Conservation (phyloP, 805 yeast genomes). For the Kodamaea leandrae region DNA sequence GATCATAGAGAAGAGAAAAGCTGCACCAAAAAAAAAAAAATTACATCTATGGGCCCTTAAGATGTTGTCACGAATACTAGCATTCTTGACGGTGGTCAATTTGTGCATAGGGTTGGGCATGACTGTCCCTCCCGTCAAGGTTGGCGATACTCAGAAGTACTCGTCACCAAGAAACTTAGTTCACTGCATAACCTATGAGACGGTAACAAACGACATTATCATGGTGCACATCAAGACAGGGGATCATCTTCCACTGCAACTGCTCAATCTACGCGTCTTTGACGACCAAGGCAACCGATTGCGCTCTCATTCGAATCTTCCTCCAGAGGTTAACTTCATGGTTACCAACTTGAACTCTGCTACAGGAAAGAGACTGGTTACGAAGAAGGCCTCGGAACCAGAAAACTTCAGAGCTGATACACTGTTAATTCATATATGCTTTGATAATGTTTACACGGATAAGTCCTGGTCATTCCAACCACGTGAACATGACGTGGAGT, state of each 20-base stretch:
- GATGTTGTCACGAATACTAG: slow-evolving; percentile 7
- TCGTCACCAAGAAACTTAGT: slow-evolving; percentile 29
- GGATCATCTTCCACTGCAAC: slow-evolving; percentile 31
- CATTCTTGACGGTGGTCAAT: slow-evolving; percentile 1
- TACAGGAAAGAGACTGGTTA: background rate
- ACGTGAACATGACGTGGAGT: slow-evolving; percentile 28
- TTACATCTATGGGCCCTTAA: background rate
- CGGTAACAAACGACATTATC: slow-evolving; percentile 37
- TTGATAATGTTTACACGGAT: slow-evolving; percentile 41
- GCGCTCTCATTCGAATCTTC: slow-evolving; percentile 30
- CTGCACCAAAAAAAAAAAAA: slow-evolving; percentile 6
- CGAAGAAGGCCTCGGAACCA: slow-evolving; percentile 6
- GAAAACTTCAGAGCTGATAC: slow-evolving; percentile 12
- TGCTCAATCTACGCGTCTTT: slow-evolving; percentile 34
- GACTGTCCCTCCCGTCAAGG: slow-evolving; percentile 31
- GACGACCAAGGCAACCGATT: slow-evolving; percentile 37
- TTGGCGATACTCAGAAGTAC: slow-evolving; percentile 28
- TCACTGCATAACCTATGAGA: slow-evolving; percentile 37
- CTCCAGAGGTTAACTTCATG: slow-evolving; percentile 31
- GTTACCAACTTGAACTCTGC: slow-evolving; percentile 38
- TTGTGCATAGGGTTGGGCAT: slow-evolving; percentile 25
- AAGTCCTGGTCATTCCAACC: slow-evolving; percentile 43
- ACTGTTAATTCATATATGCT: slow-evolving; percentile 36
- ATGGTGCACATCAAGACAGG: slow-evolving; percentile 33
- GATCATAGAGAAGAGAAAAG: slow-evolving; percentile 1